A percentile compares a stretch with the other conserved stretches of the same genome.
Evolutionary conservation across 2,329 filamentous ascomycete genomes (phyloP).

Genomic region (Pyrenophora teres): DNA sequence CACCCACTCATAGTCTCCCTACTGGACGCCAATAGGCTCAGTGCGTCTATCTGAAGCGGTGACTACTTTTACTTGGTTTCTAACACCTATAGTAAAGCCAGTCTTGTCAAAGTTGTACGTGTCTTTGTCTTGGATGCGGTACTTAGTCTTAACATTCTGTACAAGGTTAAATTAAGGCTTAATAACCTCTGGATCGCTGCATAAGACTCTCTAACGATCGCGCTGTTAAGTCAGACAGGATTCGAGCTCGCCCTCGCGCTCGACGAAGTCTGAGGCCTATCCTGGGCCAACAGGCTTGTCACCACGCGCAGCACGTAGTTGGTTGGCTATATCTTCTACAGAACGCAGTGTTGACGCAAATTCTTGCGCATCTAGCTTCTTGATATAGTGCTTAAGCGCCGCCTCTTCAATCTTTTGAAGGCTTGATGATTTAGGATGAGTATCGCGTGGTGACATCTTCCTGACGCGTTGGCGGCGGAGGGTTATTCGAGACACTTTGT

Average conservation of each 20-base stretch:
- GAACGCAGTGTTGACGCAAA: neutral
- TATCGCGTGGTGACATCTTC: neutral
- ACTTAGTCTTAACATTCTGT: slow-evolving; percentile 9
- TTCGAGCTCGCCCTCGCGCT: neutral
- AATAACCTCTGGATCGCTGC: neutral
- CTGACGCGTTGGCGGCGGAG: neutral
- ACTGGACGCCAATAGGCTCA: slow-evolving; percentile 5
- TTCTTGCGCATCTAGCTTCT: neutral
- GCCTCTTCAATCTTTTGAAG: neutral
- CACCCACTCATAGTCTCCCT: slow-evolving; percentile 16
- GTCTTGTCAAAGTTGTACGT: slow-evolving; percentile 19
- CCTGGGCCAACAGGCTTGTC: neutral
- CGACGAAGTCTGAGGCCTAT: neutral
- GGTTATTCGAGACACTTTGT: neutral
- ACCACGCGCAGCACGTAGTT: slow-evolving; percentile 23
- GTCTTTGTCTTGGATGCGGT: slow-evolving; percentile 16
- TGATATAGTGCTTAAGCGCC: neutral
- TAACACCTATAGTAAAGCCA: slow-evolving; percentile 16
- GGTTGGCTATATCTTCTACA: neutral
- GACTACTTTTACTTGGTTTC: slow-evolving; percentile 6
- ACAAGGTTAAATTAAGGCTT: neutral
- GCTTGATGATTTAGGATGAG: neutral
- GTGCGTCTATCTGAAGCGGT: slow-evolving; percentile 6
- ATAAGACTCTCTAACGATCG: neutral
- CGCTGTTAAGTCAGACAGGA: neutral